These are phyloP conservation scores for Gastrolobium bilobum DNA, from an alignment of 306 rosid species.

Conservation along the genomic window DNA sequence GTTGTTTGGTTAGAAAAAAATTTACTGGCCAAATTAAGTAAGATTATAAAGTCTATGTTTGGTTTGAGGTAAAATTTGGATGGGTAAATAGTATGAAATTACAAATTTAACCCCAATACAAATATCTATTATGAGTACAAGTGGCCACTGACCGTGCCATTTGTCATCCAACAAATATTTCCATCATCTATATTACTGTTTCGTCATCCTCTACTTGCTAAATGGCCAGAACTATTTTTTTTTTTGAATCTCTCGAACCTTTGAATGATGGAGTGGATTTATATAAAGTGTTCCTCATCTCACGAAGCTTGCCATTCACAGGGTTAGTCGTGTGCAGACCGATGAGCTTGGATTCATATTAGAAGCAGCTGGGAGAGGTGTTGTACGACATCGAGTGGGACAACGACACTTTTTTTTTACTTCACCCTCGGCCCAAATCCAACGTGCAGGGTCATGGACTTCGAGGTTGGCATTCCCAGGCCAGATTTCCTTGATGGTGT, in stretches of 20 bases:
- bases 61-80: too few relatives aligned
- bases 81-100: too few relatives aligned
- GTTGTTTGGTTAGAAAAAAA: too few relatives aligned
- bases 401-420: constrained; percentile 66
- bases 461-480: constrained; percentile 61
- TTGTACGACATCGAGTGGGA: constrained; percentile 64
- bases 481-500: constrained; percentile 63
- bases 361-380: constrained; percentile 48
- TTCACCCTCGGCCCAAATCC: constrained; percentile 43
- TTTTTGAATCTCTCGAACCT: constrained; percentile 54
- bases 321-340: constrained; percentile 37
- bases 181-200: too few relatives aligned
- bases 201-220: constrained; percentile 60
- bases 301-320: constrained; percentile 52
- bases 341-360: constrained; percentile 55
- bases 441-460: constrained; percentile 39
- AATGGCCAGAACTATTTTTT: constrained; percentile 41
- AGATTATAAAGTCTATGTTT: too few relatives aligned
- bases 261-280: constrained; percentile 50
- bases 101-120: too few relatives aligned
- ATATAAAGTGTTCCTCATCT: constrained; percentile 49
- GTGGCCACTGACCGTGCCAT: too few relatives aligned
- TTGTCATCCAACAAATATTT: too few relatives aligned
- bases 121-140: too few relatives aligned
- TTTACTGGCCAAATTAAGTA: too few relatives aligned